Base-by-base conservation (phyloP, 2,329 filamentous ascomycete species). In the Aspergillus vadensis region DNA sequence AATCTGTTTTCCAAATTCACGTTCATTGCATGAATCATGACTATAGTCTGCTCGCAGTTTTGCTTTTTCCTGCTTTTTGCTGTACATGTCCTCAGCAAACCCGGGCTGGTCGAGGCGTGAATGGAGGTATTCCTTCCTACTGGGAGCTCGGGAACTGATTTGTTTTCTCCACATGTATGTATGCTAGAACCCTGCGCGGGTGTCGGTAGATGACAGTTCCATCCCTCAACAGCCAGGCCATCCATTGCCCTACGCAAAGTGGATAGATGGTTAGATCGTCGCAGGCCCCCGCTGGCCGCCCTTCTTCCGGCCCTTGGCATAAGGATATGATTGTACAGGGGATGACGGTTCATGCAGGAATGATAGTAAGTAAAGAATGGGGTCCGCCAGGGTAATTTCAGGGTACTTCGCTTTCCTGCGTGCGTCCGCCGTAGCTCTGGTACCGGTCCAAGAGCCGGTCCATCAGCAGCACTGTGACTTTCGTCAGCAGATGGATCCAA, bases 391-490 rank as follows among this genome's bases (percentile, higher is more conserved):
- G 51, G 23, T 39, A 43, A 14, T 59, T 66, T 59, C 62, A 55
- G 47, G 64, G 63, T 39, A 56, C 53, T 43, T 63, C 60, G 62
- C 64, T 62, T 68, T 67, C 65, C 65, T 66, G 66, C 63, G 64
- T 68, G 67, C 63, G 65, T 60, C 66, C 58, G 17, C 60, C 52
- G 57, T 59, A 61, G 48, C 53, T 62, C 58, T 63, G 64, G 21
- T 69, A 63, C 61, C 61, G 63, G 63, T 75, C 72, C 58, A 77
- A 67, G 61, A 74, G 69, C 70, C 74, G 72, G 70, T 76, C 74
- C 66, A 72, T 57, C 25, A 74, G 55, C 53, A 74, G 69, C 21
- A 72, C 71, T 74, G 30, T 9, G 48, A 39, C 23, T 51, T 36
- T 50, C 62, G 64, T 73, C 38, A 70, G 60, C 63, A 60, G 50